phyloP scores from a whole-genome alignment of 306 rosid species.

The Glycine soja region DNA sequence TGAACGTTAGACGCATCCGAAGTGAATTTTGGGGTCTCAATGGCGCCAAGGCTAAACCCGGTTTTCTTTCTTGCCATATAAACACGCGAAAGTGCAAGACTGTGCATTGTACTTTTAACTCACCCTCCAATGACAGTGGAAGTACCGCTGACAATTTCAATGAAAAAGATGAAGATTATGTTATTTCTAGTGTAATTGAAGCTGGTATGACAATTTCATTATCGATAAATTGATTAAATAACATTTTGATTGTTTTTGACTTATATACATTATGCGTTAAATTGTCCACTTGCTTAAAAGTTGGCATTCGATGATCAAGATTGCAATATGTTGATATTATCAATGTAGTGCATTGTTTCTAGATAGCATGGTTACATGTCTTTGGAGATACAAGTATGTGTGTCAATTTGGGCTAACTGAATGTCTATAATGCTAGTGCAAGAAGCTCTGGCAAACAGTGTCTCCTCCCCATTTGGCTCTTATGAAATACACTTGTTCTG shows the following conservation, averaged over 20 bases:
- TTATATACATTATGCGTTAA: not conserved
- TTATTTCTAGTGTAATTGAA: conserved; percentile 83
- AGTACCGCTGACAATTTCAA: conserved; percentile 79
- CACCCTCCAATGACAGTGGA: conserved; percentile 83
- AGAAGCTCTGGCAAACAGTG: conserved; percentile 38
- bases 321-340: not conserved
- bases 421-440: conserved; percentile 38
- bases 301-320: not conserved
- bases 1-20: conserved; percentile 55
- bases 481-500: conserved; percentile 42
- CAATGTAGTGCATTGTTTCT: not conserved
- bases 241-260: not conserved
- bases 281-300: not conserved
- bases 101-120: conserved; percentile 71
- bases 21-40: conserved; percentile 72
- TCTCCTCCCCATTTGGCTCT: conserved; percentile 35
- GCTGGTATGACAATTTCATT: conserved; percentile 63
- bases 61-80: conserved; percentile 52
- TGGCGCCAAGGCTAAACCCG: conserved; percentile 51
- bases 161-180: conserved; percentile 88
- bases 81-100: conserved; percentile 54
- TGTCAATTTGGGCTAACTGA: conserved; percentile 14
- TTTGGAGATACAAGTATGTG: not conserved
- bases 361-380: not conserved
- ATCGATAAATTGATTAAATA: not conserved